Percentiles rank a stretch among this genome's conserved stretches.
phyloP scores from a whole-genome alignment of 306 rosid species.

The Prunus armeniaca region DNA sequence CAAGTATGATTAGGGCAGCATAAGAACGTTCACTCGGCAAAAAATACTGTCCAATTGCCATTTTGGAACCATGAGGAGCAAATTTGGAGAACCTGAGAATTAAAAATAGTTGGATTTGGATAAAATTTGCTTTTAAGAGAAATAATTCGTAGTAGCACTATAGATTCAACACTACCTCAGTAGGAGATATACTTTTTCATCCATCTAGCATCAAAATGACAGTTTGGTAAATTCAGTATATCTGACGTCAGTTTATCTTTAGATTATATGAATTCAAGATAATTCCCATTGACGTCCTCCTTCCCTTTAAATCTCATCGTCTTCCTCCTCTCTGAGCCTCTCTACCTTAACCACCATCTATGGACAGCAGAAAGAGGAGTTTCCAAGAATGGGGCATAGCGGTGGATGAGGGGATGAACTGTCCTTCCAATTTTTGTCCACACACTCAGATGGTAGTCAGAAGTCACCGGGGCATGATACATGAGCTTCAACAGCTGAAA shows the following conservation, averaged over 20 bases:
- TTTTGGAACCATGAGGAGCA: too few species aligned
- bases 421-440: slow-evolving; percentile 76
- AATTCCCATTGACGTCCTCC: not conserved
- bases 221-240: slow-evolving; percentile 17
- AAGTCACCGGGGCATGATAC: slow-evolving; percentile 84
- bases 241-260: slow-evolving; percentile 22
- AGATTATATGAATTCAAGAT: not conserved
- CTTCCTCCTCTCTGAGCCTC: not conserved
- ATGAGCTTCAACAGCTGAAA: slow-evolving; percentile 85
- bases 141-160: not conserved
- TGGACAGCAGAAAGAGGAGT: slow-evolving; percentile 71
- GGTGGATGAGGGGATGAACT: slow-evolving; percentile 56
- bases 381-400: slow-evolving; percentile 62
- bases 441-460: slow-evolving; percentile 77
- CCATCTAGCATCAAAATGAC: slow-evolving; percentile 21
- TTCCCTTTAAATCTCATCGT: not conserved
- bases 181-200: not conserved
- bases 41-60: too few species aligned
- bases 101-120: not conserved
- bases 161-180: slow-evolving; percentile 9
- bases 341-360: slow-evolving; percentile 95
- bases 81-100: not conserved
- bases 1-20: too few species aligned
- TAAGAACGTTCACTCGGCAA: too few species aligned
- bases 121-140: not conserved